Evolutionary conservation across 495 filamentous ascomycete species (phyloP).

Genomic region (Lophiostoma macrostomum): DNA sequence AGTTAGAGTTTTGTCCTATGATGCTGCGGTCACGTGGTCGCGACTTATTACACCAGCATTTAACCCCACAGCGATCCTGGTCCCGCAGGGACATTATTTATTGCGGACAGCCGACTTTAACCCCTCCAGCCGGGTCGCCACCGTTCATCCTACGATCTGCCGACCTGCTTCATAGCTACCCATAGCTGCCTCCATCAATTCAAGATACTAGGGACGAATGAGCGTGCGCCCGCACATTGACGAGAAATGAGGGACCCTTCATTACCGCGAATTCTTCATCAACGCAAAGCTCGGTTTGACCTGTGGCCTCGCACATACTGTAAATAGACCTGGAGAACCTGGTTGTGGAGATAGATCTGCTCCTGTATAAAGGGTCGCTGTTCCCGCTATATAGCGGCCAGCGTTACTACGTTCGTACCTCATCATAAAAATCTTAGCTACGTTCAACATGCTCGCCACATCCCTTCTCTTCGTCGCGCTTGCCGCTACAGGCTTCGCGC

Average conservation of each 20-base stretch:
- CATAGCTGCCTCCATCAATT: slow-evolving; percentile 3
- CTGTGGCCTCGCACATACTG: not conserved
- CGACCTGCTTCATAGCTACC: slow-evolving; percentile 1
- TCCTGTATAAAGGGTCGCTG: slow-evolving; percentile 1
- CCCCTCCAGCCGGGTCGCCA: slow-evolving; percentile 4
- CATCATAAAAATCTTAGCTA: not conserved
- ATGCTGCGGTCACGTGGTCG: too few relatives aligned
- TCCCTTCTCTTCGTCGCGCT: slow-evolving; percentile 44
- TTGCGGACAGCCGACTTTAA: too few relatives aligned
- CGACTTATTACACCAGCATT: too few relatives aligned
- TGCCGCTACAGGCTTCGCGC: slow-evolving; percentile 47
- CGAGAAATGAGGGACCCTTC: too few relatives aligned
- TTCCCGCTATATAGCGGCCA: not conserved
- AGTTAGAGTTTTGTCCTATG: too few relatives aligned
- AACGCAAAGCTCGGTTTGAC: not conserved
- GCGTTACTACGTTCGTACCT: not conserved
- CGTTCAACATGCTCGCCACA: slow-evolving; percentile 41
- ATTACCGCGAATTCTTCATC: too few relatives aligned
- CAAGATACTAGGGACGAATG: slow-evolving; percentile 8
- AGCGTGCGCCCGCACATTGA: not conserved
- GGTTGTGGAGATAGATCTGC: not conserved
- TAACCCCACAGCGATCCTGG: too few relatives aligned
- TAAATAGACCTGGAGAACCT: not conserved
- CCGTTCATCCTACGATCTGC: slow-evolving; percentile 1
- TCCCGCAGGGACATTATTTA: too few relatives aligned